These are phyloP conservation scores for Candolleomyces efflorescens DNA, from an alignment of 768 basidiomycete genomes.

Conservation along the genomic window DNA sequence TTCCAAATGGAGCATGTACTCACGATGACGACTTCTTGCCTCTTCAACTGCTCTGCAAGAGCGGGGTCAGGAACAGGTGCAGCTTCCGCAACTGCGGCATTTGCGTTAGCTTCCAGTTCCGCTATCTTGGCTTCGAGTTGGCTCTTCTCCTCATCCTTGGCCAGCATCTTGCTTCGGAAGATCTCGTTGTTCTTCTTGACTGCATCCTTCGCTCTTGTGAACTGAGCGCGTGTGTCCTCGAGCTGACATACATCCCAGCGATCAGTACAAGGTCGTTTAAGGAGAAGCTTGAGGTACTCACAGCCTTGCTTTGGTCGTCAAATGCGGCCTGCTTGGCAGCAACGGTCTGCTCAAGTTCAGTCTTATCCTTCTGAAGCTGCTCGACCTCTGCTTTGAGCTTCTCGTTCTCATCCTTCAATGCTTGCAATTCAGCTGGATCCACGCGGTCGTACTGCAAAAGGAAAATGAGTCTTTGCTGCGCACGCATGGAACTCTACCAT, in stretches of 20 bases:
- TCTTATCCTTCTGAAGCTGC: slow-evolving; percentile 8
- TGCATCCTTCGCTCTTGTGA: slow-evolving; percentile 9
- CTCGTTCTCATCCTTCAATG: slow-evolving; percentile 70
- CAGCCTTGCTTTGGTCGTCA: neutral
- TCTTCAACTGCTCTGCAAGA: slow-evolving; percentile 19
- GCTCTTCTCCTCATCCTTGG: slow-evolving; percentile 17
- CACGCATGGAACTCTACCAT: neutral
- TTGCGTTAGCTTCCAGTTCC: slow-evolving; percentile 17
- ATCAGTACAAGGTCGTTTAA: neutral
- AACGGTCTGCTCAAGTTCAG: slow-evolving; percentile 24
- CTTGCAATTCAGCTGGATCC: slow-evolving; percentile 80
- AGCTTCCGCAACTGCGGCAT: slow-evolving; percentile 16
- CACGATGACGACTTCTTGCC: slow-evolving; percentile 36
- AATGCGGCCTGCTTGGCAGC: slow-evolving; percentile 6
- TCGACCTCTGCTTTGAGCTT: slow-evolving; percentile 38
- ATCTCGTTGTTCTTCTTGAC: neutral
- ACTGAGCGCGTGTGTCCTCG: neutral
- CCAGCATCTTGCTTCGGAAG: neutral
- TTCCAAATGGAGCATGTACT: slow-evolving; percentile 9
- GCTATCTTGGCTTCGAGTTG: slow-evolving; percentile 32
- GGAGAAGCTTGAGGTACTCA: neutral
- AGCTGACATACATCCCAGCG: neutral
- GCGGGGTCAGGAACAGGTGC: slow-evolving; percentile 20
- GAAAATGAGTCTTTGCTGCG: neutral
- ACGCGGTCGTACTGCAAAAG: slow-evolving; percentile 72